These are phyloP conservation scores for Chlorencoelia australis DNA, from an alignment of 2,329 filamentous ascomycete genomes.

Conservation along the genomic window DNA sequence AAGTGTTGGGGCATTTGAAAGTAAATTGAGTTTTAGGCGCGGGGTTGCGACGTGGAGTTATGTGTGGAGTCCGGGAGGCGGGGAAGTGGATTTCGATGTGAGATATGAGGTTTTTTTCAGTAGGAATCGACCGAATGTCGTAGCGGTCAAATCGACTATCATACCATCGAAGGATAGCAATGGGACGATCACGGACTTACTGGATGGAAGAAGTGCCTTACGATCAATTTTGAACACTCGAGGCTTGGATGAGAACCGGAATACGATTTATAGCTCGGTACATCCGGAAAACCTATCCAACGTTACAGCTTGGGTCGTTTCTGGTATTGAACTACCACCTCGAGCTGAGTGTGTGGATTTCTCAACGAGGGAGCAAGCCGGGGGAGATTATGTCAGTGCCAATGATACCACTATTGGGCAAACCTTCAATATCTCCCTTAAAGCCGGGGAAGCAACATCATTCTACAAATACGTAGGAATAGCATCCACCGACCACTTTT, in stretches of 20 bases:
- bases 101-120: constrained; percentile 51
- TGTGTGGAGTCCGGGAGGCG: constrained; percentile 48
- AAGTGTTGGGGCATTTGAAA: constrained; percentile 50
- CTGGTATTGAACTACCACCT: constrained; percentile 33
- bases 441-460: constrained; percentile 40
- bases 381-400: constrained; percentile 35
- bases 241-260: constrained; percentile 38
- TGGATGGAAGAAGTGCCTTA: constrained; percentile 60
- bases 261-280: constrained; percentile 54
- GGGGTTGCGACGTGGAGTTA: constrained; percentile 56
- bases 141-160: constrained; percentile 46
- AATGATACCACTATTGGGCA: constrained; percentile 59
- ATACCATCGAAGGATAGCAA: constrained; percentile 42
- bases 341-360: constrained; percentile 31
- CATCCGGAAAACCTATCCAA: constrained; percentile 50
- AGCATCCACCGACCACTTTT: constrained; percentile 59
- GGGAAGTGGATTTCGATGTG: constrained; percentile 42
- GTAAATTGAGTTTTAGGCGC: constrained; percentile 51
- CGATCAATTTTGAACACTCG: constrained; percentile 50
- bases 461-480: constrained; percentile 59
- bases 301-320: constrained; percentile 51
- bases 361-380: constrained; percentile 17
- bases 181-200: constrained; percentile 52
- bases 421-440: constrained; percentile 42
- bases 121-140: constrained; percentile 24